Percentiles rank a stretch among this genome's conserved stretches.
phyloP scores from a whole-genome alignment of 768 basidiomycete species.

The Aureoboletus auriporus region DNA sequence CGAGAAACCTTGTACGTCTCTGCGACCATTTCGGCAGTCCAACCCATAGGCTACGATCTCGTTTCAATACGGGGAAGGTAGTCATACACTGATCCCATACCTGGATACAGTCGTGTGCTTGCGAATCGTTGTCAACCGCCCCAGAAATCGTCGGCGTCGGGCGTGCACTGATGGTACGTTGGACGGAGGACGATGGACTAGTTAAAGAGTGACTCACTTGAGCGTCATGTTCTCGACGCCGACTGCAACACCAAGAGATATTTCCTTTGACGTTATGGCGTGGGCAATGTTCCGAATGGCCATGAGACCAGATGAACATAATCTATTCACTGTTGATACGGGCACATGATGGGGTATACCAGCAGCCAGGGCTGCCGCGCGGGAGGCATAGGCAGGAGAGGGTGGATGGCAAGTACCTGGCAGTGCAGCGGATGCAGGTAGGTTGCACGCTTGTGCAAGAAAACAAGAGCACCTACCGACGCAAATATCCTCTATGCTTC shows the following conservation, averaged over 20 bases:
- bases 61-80: neutral
- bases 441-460: neutral
- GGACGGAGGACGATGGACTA: neutral
- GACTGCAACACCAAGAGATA: slow-evolving; percentile 80
- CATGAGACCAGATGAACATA: slow-evolving; percentile 93
- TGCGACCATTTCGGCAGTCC: slow-evolving; percentile 93
- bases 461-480: slow-evolving; percentile 50
- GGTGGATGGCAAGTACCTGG: slow-evolving; percentile 81
- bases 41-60: slow-evolving; percentile 76
- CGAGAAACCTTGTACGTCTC: slow-evolving; percentile 72
- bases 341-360: slow-evolving; percentile 85
- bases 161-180: slow-evolving; percentile 47
- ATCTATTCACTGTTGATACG: slow-evolving; percentile 87
- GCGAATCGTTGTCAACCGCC: slow-evolving; percentile 50
- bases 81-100: slow-evolving; percentile 19
- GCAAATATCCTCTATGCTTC: slow-evolving; percentile 77
- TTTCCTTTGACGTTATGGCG: slow-evolving; percentile 78
- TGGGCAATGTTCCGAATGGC: slow-evolving; percentile 90
- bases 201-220: slow-evolving; percentile 44
- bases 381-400: slow-evolving; percentile 76
- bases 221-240: slow-evolving; percentile 82
- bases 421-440: neutral
- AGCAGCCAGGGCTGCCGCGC: slow-evolving; percentile 83
- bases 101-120: slow-evolving; percentile 76
- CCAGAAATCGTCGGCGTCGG: slow-evolving; percentile 68